These are phyloP conservation scores for Aspergillus calidoustus DNA, from an alignment of 2,329 filamentous ascomycete species.

Conservation along the genomic window DNA sequence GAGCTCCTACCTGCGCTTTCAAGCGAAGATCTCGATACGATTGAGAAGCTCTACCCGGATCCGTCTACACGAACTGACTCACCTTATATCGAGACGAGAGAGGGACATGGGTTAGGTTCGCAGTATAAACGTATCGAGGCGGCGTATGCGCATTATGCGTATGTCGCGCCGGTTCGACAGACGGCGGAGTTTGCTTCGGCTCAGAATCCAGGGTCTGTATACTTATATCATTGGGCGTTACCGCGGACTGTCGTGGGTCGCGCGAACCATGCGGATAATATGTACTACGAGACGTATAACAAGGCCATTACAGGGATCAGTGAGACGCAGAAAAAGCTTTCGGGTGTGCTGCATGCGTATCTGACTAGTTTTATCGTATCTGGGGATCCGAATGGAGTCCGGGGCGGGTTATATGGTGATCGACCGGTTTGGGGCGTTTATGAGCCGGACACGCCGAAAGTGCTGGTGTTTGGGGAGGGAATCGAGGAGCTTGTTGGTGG, in stretches of 20 bases:
- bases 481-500: constrained; percentile 57
- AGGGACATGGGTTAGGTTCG: constrained; percentile 43
- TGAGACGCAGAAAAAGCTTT: constrained; percentile 47
- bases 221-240: constrained; percentile 60
- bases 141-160: constrained; percentile 56
- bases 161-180: constrained; percentile 54
- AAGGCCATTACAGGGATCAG: constrained; percentile 42
- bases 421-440: constrained; percentile 47
- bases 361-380: constrained; percentile 54
- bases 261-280: constrained; percentile 56
- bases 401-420: constrained; percentile 31
- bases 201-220: constrained; percentile 45
- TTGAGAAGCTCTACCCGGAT: constrained; percentile 68
- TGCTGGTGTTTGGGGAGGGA: constrained; percentile 53
- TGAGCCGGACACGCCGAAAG: constrained; percentile 22
- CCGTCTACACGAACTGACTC: constrained; percentile 43
- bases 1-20: constrained; percentile 64
- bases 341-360: constrained; percentile 53
- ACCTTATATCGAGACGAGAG: constrained; percentile 30
- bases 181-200: constrained; percentile 47
- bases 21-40: constrained; percentile 55
- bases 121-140: constrained; percentile 59
- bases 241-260: constrained; percentile 50
- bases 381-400: constrained; percentile 50
- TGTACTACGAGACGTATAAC: constrained; percentile 53